A percentile compares a stretch with the other conserved stretches of the same genome.
phyloP scores from a whole-genome alignment of 768 basidiomycete species.

The Cystofilobasidium ferigula region DNA sequence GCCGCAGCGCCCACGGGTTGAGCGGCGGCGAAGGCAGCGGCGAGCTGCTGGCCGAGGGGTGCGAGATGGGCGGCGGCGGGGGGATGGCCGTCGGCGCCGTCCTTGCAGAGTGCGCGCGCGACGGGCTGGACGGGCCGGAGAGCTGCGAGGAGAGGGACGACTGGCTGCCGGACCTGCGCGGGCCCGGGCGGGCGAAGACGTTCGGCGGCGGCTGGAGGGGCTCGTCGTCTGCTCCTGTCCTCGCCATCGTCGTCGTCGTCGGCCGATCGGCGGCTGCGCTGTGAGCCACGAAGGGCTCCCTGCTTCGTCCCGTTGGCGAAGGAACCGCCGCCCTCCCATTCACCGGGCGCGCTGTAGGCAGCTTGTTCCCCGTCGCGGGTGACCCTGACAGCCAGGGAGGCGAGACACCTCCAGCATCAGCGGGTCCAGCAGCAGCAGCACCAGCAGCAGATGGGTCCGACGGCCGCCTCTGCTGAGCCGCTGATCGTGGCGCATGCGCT shows the following conservation, averaged over 20 bases:
- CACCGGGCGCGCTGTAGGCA: not conserved
- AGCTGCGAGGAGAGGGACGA: not conserved
- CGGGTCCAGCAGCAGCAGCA: no score
- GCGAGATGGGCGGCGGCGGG: not conserved
- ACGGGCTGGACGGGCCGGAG: not conserved
- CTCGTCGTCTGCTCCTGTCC: not conserved
- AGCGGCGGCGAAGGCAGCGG: constrained; percentile 12
- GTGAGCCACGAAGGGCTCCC: no score
- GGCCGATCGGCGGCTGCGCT: no score
- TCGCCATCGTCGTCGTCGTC: no score
- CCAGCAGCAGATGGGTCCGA: no score
- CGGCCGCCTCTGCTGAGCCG: no score
- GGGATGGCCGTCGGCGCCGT: not conserved
- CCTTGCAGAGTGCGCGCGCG: not conserved
- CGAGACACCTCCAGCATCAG: no score
- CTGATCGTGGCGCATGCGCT: no score
- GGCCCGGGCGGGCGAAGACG: not conserved
- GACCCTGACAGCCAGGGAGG: no score
- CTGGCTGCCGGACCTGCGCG: not conserved
- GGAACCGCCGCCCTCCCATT: not conserved
- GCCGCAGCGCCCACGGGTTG: constrained; percentile 13
- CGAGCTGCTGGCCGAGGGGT: not conserved
- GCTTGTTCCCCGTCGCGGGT: no score
- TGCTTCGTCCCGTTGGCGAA: no score
- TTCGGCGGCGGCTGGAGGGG: not conserved